A percentile compares a stretch with the other conserved stretches of the same genome.
phyloP scores from a whole-genome alignment of 2,329 filamentous ascomycete species.

The Clarireedia paspali region DNA sequence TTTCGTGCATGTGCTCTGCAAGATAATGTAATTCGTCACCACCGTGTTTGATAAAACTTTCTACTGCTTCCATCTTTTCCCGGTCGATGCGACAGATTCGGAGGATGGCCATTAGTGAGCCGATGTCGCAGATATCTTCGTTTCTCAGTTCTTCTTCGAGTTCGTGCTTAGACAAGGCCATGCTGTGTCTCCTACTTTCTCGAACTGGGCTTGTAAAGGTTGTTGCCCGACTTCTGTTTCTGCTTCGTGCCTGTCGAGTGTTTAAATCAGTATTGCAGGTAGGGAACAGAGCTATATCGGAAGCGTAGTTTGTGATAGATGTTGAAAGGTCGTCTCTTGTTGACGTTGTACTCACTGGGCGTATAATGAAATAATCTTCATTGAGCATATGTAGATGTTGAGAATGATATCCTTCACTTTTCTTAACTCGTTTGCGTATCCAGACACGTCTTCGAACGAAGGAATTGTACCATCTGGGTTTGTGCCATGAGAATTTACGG shows the following conservation, averaged over 20 bases:
- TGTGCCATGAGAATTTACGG: slow-evolving; percentile 74
- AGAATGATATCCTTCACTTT: slow-evolving; percentile 34
- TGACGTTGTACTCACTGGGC: slow-evolving; percentile 39
- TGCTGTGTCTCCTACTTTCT: slow-evolving; percentile 19
- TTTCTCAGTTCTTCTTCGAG: slow-evolving; percentile 38
- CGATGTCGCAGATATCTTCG: slow-evolving; percentile 50
- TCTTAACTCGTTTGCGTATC: slow-evolving; percentile 72
- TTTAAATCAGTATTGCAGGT: not conserved
- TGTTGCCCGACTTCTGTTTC: slow-evolving; percentile 35
- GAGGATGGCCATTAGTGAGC: slow-evolving; percentile 57
- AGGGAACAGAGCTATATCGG: not conserved
- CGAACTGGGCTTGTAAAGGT: slow-evolving; percentile 11
- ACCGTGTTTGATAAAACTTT: slow-evolving; percentile 72
- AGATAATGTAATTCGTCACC: slow-evolving; percentile 70
- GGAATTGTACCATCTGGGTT: slow-evolving; percentile 85
- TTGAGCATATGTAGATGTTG: slow-evolving; percentile 59
- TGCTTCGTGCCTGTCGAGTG: slow-evolving; percentile 30
- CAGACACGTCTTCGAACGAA: slow-evolving; percentile 88
- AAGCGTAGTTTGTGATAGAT: not conserved
- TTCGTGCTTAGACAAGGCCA: slow-evolving; percentile 23
- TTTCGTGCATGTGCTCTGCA: slow-evolving; percentile 64
- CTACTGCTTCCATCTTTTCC: slow-evolving; percentile 80
- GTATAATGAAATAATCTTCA: slow-evolving; percentile 73
- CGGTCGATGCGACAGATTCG: slow-evolving; percentile 72
- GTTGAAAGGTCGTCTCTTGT: not conserved